Conservation (phyloP, 495 filamentous ascomycete species). For the Cairneyella variabilis region DNA sequence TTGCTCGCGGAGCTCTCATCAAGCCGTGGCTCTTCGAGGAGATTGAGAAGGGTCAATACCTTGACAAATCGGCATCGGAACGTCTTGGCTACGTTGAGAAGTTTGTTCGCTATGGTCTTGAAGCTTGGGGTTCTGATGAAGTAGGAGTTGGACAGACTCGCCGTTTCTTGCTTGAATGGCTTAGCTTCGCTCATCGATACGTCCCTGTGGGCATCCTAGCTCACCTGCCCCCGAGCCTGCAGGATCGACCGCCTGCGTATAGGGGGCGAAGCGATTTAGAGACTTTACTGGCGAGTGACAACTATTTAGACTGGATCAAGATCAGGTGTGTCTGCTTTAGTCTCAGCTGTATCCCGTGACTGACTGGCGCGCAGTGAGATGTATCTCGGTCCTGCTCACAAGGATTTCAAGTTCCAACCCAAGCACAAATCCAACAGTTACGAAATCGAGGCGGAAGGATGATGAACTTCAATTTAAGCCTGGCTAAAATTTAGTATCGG, state of each 20-base stretch:
- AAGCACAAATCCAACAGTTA: slow-evolving; percentile 95
- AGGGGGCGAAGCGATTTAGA: slow-evolving; percentile 85
- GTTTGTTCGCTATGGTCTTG: slow-evolving; percentile 84
- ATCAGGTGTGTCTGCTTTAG: slow-evolving; percentile 63
- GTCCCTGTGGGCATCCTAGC: slow-evolving; percentile 87
- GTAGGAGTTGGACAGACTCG: slow-evolving; percentile 83
- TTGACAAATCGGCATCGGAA: slow-evolving; percentile 90
- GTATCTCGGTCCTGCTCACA: slow-evolving; percentile 89
- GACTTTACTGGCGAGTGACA: slow-evolving; percentile 78
- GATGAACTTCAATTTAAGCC: not conserved
- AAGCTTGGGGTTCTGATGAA: slow-evolving; percentile 94
- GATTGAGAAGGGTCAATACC: slow-evolving; percentile 84
- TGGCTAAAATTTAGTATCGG: no score
- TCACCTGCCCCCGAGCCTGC: slow-evolving; percentile 76
- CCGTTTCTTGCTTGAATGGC: slow-evolving; percentile 88
- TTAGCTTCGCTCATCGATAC: slow-evolving; percentile 89
- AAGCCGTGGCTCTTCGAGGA: slow-evolving; percentile 99
- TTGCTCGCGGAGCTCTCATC: slow-evolving; percentile 84
- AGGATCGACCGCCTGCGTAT: slow-evolving; percentile 83
- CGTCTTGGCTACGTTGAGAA: slow-evolving; percentile 80
- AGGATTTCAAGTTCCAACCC: slow-evolving; percentile 91
- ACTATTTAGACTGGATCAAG: slow-evolving; percentile 98
- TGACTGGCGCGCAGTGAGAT: slow-evolving; percentile 65
- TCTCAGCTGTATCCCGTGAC: not conserved
- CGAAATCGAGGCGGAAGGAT: slow-evolving; percentile 58